phyloP scores from a whole-genome alignment of 192 early-diverging fungal genomes.

The Obelidium mucronatum region DNA sequence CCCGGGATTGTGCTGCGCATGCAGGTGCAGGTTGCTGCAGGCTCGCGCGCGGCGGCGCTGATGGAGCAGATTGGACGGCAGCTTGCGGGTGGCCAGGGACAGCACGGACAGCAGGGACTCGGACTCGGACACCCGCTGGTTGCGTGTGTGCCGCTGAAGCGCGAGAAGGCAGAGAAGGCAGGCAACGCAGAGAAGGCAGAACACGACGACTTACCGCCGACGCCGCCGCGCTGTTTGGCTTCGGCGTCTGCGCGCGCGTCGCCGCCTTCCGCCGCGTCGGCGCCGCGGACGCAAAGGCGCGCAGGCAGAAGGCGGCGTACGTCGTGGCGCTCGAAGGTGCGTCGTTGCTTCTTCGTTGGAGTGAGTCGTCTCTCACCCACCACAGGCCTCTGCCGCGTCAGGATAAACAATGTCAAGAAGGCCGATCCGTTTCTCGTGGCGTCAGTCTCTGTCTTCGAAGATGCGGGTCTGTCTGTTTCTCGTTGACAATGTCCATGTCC shows the following conservation, averaged over 20 bases:
- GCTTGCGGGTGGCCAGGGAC: background rate
- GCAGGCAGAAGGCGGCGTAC: constrained; percentile 42
- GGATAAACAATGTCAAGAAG: constrained; percentile 54
- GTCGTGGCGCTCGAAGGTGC: constrained; percentile 72
- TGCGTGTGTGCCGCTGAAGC: constrained; percentile 28
- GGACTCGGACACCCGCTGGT: constrained; percentile 33
- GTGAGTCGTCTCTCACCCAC: background rate
- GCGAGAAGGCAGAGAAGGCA: background rate
- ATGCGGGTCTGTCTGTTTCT: constrained; percentile 40
- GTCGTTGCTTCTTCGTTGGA: background rate
- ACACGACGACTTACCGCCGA: background rate
- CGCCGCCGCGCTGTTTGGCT: constrained; percentile 52
- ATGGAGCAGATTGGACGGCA: constrained; percentile 55
- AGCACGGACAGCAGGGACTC: constrained; percentile 21
- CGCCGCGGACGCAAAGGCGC: constrained; percentile 30
- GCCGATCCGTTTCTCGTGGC: constrained; percentile 62
- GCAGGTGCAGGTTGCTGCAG: constrained; percentile 50
- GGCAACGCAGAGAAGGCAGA: background rate
- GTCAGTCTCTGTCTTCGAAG: constrained; percentile 55
- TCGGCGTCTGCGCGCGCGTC: constrained; percentile 39
- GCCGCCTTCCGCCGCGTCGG: background rate
- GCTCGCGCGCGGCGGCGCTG: constrained; percentile 61
- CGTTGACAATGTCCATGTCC: too few species aligned
- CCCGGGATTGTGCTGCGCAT: constrained; percentile 69
- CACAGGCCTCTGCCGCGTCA: constrained; percentile 66